A percentile compares a stretch with the other conserved stretches of the same genome.
These are phyloP conservation scores for Myrica gale DNA, from an alignment of 306 rosid genomes.

Conservation along the genomic window DNA sequence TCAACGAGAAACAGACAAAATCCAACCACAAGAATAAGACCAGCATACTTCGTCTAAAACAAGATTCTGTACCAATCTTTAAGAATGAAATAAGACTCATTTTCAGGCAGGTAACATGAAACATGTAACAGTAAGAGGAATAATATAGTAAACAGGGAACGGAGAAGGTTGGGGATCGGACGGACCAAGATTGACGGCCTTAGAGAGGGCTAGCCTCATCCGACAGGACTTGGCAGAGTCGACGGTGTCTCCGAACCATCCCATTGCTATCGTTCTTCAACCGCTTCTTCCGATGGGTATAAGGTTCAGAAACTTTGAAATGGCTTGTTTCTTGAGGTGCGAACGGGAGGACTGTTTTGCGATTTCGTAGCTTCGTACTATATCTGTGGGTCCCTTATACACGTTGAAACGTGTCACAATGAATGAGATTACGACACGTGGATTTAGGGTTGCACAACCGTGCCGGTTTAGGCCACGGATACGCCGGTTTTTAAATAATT, in stretches of 20 bases:
- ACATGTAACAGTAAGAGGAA: background rate
- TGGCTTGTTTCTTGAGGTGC: no score
- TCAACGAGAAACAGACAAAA: no score
- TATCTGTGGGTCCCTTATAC: no score
- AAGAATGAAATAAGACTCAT: background rate
- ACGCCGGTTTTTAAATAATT: no score
- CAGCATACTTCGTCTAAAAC: background rate
- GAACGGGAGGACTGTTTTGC: no score
- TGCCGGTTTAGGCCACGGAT: no score
- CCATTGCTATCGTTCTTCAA: constrained; percentile 35
- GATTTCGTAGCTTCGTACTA: background rate
- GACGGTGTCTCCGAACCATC: constrained; percentile 44
- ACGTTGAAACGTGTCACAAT: constrained; percentile 12
- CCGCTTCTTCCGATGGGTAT: no score
- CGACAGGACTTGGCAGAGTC: constrained; percentile 56
- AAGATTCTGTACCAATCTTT: background rate
- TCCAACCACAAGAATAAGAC: no score
- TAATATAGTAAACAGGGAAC: background rate
- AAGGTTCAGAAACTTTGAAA: no score
- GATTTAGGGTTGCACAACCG: no score
- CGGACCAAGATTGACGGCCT: constrained; percentile 57
- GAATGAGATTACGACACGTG: constrained; percentile 26
- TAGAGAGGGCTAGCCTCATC: constrained; percentile 49
- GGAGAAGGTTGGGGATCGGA: background rate
- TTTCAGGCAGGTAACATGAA: background rate